Percentiles rank a stretch among this genome's conserved stretches.
phyloP scores from a whole-genome alignment of 768 basidiomycete species.

The Pholiota molesta region DNA sequence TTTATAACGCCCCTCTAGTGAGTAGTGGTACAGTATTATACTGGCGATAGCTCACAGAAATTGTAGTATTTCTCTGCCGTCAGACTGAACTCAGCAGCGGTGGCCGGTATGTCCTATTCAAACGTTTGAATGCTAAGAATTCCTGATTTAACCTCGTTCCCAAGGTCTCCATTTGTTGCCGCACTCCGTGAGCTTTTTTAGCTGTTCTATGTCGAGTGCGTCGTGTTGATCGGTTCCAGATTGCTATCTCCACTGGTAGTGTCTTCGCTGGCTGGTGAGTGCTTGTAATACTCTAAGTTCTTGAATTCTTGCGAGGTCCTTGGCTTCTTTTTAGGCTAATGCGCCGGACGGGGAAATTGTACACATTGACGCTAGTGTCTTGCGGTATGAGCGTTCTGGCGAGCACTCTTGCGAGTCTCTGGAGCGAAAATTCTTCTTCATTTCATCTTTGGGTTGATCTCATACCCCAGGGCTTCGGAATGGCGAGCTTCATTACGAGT shows the following conservation, averaged over 20 bases:
- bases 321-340: constrained; percentile 60
- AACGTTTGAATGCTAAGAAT: constrained; percentile 5
- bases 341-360: constrained; percentile 86
- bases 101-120: constrained; percentile 58
- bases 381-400: constrained; percentile 63
- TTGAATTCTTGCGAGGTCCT: constrained; percentile 7
- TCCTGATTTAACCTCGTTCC: constrained; percentile 12
- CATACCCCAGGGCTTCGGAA: constrained; percentile 81
- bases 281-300: constrained; percentile 5
- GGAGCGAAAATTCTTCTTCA: constrained; percentile 63
- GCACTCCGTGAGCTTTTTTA: constrained; percentile 67
- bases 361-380: constrained; percentile 69
- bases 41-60: neutral
- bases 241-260: constrained; percentile 83
- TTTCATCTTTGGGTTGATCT: constrained; percentile 79
- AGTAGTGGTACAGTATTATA: constrained; percentile 22
- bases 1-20: constrained; percentile 87
- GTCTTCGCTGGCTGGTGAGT: constrained; percentile 84
- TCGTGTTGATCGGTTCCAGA: constrained; percentile 39
- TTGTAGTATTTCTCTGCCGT: constrained; percentile 83
- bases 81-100: constrained; percentile 63
- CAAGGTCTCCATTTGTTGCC: constrained; percentile 86
- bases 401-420: constrained; percentile 60
- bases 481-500: constrained; percentile 83
- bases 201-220: constrained; percentile 12